Conservation (phyloP, 1,284 basidiomycete species). For the Rugosomyces carneus region DNA sequence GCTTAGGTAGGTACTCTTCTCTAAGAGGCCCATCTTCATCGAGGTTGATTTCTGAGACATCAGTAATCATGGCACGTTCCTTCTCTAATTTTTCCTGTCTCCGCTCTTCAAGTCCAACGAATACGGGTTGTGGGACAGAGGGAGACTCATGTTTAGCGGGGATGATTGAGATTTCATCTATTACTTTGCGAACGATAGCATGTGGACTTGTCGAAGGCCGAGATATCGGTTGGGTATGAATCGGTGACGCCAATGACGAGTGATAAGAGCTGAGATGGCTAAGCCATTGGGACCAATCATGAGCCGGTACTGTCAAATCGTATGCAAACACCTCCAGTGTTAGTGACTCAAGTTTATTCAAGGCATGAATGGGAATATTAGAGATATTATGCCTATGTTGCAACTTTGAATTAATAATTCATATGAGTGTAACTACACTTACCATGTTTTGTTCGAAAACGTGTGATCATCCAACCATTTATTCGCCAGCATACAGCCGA, state of each 20-base stretch:
- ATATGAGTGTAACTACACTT: no score
- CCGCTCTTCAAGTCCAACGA: slow-evolving; percentile 61
- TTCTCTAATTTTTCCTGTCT: slow-evolving; percentile 44
- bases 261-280: slow-evolving; percentile 58
- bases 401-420: slow-evolving; percentile 10
- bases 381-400: slow-evolving; percentile 68
- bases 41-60: slow-evolving; percentile 64
- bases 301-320: slow-evolving; percentile 58
- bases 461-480: slow-evolving; percentile 93
- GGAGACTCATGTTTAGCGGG: slow-evolving; percentile 27
- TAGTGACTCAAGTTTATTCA: slow-evolving; percentile 67
- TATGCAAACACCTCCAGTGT: slow-evolving; percentile 64
- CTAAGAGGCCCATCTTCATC: slow-evolving; percentile 76
- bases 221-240: slow-evolving; percentile 69
- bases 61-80: slow-evolving; percentile 34
- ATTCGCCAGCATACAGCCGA: slow-evolving; percentile 87
- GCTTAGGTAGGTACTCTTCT: slow-evolving; percentile 71
- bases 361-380: slow-evolving; percentile 56
- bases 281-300: slow-evolving; percentile 68
- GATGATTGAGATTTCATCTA: slow-evolving; percentile 60
- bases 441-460: slow-evolving; percentile 91
- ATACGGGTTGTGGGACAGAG: slow-evolving; percentile 51
- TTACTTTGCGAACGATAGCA: slow-evolving; percentile 57
- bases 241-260: slow-evolving; percentile 47
- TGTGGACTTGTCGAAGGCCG: slow-evolving; percentile 67